Evolutionary conservation across 176 grass and related monocot genomes (phyloP), one percentile per base, ranked within the genome.

Genomic region (Areca catechu): DNA sequence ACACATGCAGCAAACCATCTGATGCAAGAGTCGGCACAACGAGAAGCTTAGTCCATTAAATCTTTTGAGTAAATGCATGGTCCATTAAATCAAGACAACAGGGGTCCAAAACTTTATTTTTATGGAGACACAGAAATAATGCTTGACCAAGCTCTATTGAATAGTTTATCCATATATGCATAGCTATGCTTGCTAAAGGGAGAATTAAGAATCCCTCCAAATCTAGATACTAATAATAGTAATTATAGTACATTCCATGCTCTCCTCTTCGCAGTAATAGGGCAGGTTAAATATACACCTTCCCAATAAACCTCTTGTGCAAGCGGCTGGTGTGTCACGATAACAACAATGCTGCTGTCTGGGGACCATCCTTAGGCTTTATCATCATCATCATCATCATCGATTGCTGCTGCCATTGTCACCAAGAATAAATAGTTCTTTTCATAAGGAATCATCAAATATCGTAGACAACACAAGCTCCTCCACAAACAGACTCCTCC

Each of bases 381-480:
- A 9, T 51, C 5, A 55, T 68, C 65, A 29, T 37, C 34, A 14
- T 43, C 10, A 12, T 43, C 34, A 43, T 43, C 34, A 10, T 43
- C 1, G 29, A 19, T 24, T 16, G 62, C 29, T 20, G 29, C 50
- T 58, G 43, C 52, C 28, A 60, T 65, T 59, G 62, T 61, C 22
- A 68, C 54, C 15, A 18, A 24, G 43, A 24, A 27, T 57, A 58
- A 17, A 27, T 16, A 57, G 0, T 21, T 51, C 27, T 17, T 22
- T 25, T 86, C 64, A 86, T 50, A 84, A 70, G 28, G 65, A 69
- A 19, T 84, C 83, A 17, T 88, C 73, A 55, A 93, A 87, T 63
- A 93, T 80, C 66, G 82, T 79, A 21, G 89, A 93, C 68, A 88
- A 59, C 9, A 93, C 34, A 5, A 93, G 70, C 21, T 83, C 89